Evolutionary conservation across 1,139 yeast genomes (phyloP), one percentile per base, ranked within the genome.

Genomic region (Candida glucosophila): DNA sequence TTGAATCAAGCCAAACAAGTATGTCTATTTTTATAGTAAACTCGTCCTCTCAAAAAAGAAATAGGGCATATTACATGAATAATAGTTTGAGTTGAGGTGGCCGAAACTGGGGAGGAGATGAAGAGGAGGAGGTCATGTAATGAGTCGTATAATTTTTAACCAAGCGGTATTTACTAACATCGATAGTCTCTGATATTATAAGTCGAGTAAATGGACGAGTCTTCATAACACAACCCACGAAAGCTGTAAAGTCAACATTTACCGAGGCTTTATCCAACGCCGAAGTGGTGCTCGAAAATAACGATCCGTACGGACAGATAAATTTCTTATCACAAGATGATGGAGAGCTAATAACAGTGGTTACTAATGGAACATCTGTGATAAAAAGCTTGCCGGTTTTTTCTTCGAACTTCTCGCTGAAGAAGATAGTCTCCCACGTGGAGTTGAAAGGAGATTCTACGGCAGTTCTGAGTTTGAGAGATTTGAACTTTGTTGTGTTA

Each of bases 381-480:
- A 49, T 72, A 34, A 49, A 55, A 25, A 58, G 55, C 41, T 53
- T 72, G 32, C 88, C 93, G 9, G 63, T 66, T 27, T 60, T 83
- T 23, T 57, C 73, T 5, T 43, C 47, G 10, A 29, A 42, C 10
- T 62, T 77, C 36, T 55, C 59, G 19, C 36, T 51, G 9, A 40
- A 48, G 15, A 62, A 72, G 3, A 62, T 70, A 15, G 80, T 81
- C 8, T 53, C 80, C 29, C 82, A 77, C 41, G 75, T 77, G 23
- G 73, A 73, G 35, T 51, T 80, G 32, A 33, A 57, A 20, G 52
- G 59, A 29, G 94, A 85, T 47, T 82, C 62, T 47, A 69, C 80
- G 6, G 58, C 71, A 17, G 69, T 82, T 17, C 62, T 88, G 10
- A 70, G 83, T 7, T 60, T 82, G 39, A 74, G 88, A 44, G 92